Conservation (phyloP, 352 stramenopile genomes). For the Globisporangium ultimum region DNA sequence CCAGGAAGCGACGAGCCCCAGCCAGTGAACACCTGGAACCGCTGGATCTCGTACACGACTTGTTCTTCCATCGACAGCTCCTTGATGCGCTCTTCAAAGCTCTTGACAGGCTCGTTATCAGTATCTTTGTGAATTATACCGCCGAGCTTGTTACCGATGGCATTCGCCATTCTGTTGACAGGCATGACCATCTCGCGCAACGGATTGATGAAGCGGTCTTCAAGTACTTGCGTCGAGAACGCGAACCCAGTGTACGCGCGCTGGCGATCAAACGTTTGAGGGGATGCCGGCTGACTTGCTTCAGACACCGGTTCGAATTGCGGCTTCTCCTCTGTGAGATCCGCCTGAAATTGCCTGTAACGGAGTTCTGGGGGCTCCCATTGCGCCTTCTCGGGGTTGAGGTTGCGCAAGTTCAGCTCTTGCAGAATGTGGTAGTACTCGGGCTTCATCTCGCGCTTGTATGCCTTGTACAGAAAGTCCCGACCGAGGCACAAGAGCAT, state of each 20-base stretch:
- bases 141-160: constrained; percentile 28
- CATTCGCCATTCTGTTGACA: constrained; percentile 44
- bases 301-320: constrained; percentile 53
- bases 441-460: constrained; percentile 77
- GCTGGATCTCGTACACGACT: constrained; percentile 78
- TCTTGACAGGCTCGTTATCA: constrained; percentile 26
- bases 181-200: constrained; percentile 72
- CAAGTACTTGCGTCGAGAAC: constrained; percentile 73
- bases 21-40: constrained; percentile 79
- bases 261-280: constrained; percentile 26
- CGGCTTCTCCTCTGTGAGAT: constrained; percentile 54
- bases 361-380: constrained; percentile 63
- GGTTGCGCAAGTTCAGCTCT: constrained; percentile 55
- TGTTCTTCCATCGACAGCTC: constrained; percentile 57
- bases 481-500: constrained; percentile 70
- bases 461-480: constrained; percentile 83
- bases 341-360: constrained; percentile 71
- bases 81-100: constrained; percentile 67
- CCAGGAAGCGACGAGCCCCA: constrained; percentile 77
- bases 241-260: constrained; percentile 80
- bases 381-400: constrained; percentile 36
- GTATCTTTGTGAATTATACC: constrained; percentile 31
- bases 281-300: constrained; percentile 19
- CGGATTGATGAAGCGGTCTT: constrained; percentile 81
- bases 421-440: constrained; percentile 89